Percentiles rank a stretch among this genome's conserved stretches.
Evolutionary conservation across 352 stramenopile genomes (phyloP).

Genomic region (Phytopythium vexans): DNA sequence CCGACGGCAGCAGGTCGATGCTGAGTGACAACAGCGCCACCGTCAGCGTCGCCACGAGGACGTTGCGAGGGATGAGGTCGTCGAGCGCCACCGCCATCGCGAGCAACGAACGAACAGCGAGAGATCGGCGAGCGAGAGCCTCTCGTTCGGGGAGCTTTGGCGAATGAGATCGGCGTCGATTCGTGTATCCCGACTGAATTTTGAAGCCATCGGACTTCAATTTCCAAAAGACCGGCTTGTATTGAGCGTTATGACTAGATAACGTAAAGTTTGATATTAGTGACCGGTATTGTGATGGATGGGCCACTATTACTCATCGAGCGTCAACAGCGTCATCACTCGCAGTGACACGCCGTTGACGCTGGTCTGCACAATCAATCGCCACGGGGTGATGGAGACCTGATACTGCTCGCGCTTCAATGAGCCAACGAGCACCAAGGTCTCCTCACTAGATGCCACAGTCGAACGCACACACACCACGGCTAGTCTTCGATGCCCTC

Average conservation of each 20-base stretch:
- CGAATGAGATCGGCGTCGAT: too few species aligned
- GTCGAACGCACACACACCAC: background rate
- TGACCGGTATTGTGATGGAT: background rate
- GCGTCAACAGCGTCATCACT: too few species aligned
- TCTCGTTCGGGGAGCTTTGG: too few species aligned
- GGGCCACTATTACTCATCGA: background rate
- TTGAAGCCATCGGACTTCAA: background rate
- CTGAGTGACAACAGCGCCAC: constrained; percentile 50
- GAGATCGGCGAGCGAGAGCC: background rate
- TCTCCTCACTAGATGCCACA: too few species aligned
- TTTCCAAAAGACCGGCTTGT: background rate
- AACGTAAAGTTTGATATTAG: background rate
- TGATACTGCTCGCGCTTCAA: background rate
- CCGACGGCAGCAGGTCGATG: constrained; percentile 41
- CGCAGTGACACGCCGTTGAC: too few species aligned
- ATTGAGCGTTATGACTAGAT: background rate
- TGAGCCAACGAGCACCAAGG: background rate
- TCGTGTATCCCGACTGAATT: too few species aligned
- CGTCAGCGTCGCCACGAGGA: constrained; percentile 45
- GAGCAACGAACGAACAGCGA: background rate
- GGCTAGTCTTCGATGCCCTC: constrained; percentile 26
- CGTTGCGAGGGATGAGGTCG: constrained; percentile 38
- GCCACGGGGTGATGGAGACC: background rate
- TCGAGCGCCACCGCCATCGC: constrained; percentile 20
- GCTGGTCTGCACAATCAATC: too few species aligned